A percentile compares a stretch with the other conserved stretches of the same genome.
Conservation (phyloP, 192 early-diverging fungal species). For the Linnemannia hyalina region DNA sequence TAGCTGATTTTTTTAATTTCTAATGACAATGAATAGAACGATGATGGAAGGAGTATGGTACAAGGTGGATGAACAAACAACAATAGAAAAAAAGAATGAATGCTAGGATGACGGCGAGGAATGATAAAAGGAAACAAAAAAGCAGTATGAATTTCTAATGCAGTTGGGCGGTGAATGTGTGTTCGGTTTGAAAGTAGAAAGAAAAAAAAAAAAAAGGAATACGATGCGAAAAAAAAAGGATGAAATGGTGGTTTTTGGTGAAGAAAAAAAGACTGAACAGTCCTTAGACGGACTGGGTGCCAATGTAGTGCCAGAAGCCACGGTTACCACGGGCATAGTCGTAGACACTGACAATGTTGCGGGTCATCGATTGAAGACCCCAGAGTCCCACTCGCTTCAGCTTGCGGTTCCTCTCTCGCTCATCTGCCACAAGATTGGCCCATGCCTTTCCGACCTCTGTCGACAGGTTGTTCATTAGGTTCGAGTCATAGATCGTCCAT, state of each 20-base stretch:
- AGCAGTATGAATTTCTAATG: too few relatives aligned
- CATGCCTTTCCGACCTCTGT: slow-evolving; percentile 89
- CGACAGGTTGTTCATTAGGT: slow-evolving; percentile 77
- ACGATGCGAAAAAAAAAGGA: neutral
- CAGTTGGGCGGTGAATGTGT: too few relatives aligned
- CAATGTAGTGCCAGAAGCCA: slow-evolving; percentile 75
- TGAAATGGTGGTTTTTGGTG: too few relatives aligned
- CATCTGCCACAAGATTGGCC: slow-evolving; percentile 81
- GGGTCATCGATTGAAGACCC: slow-evolving; percentile 83
- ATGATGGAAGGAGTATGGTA: too few relatives aligned
- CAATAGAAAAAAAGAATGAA: too few relatives aligned
- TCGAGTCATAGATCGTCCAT: slow-evolving; percentile 91
- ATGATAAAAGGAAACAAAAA: too few relatives aligned
- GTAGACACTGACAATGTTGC: slow-evolving; percentile 76
- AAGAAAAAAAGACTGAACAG: neutral
- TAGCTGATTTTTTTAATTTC: too few relatives aligned
- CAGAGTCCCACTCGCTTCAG: slow-evolving; percentile 91
- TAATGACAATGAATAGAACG: too few relatives aligned
- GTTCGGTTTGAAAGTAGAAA: too few relatives aligned
- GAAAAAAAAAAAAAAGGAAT: neutral
- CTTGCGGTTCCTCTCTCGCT: slow-evolving; percentile 84
- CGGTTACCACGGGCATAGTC: slow-evolving; percentile 81
- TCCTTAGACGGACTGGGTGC: slow-evolving; percentile 30
- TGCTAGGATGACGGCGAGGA: too few relatives aligned
- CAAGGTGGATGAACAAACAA: too few relatives aligned